phyloP scores from a whole-genome alignment of 2,329 filamentous ascomycete species.

The Xylariaceae sp. region DNA sequence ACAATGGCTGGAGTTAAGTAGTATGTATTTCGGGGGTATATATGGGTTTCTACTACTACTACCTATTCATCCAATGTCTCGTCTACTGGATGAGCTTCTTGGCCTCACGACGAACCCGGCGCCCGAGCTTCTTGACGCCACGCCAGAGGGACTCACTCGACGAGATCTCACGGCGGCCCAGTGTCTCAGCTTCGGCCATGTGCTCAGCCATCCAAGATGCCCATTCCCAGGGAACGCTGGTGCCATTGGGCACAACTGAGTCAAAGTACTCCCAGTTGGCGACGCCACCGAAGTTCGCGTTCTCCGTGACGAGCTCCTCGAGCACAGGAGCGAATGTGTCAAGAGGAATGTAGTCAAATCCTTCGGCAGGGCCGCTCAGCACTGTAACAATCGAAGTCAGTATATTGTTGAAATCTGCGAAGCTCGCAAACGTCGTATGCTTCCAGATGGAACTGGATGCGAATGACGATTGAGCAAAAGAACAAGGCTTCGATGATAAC shows the following conservation, averaged over 20 bases:
- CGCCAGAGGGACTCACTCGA: constrained; percentile 26
- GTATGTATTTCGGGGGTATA: neutral
- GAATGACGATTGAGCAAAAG: neutral
- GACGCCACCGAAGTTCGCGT: constrained; percentile 72
- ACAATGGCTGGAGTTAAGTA: too few species aligned
- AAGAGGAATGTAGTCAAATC: constrained; percentile 47
- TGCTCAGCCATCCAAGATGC: constrained; percentile 39
- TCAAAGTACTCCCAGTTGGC: constrained; percentile 98
- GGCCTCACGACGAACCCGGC: constrained; percentile 23
- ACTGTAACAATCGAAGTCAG: constrained; percentile 33
- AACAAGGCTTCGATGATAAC: neutral
- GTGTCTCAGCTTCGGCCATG: constrained; percentile 19
- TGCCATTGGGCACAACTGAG: constrained; percentile 56
- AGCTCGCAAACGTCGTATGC: neutral
- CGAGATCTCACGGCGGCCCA: constrained; percentile 24
- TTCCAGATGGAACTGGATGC: too few species aligned
- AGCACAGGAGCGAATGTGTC: constrained; percentile 44
- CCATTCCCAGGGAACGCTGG: constrained; percentile 69
- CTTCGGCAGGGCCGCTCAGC: constrained; percentile 72
- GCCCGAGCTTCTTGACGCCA: constrained; percentile 24
- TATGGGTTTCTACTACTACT: neutral
- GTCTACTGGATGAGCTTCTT: constrained; percentile 28
- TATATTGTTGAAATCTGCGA: neutral
- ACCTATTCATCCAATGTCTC: neutral
- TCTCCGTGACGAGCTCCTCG: constrained; percentile 40